Base-by-base conservation (phyloP, 1,284 basidiomycete species). In the Fomitiporia mediterranea region DNA sequence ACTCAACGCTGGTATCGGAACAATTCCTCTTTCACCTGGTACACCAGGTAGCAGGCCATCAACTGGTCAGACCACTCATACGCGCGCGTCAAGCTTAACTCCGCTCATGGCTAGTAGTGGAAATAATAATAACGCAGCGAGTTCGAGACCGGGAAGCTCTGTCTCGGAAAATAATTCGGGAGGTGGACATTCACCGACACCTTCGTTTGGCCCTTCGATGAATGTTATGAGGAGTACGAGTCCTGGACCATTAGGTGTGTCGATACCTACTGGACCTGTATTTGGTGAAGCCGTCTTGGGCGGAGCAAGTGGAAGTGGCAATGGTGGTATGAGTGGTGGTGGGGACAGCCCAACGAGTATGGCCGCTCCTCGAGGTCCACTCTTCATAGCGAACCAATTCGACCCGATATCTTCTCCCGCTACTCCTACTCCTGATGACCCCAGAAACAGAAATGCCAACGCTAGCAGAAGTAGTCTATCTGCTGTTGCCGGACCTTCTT, bases 321-420 rank as follows among this genome's bases (percentile, higher is more conserved):
- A n/a, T n/a, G n/a, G n/a, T n/a, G n/a, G n/a, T n/a, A n/a, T n/a
- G n/a, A n/a, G n/a, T n/a, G n/a, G n/a, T n/a, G 42, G 34, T 11
- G 13, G 40, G 19, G 49, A 52, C 9, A 57, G 56, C 37, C 56
- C 56, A 43, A 48, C 51, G 34, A 57, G 56, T 30, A 19, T 52
- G 6, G 27, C 44, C 3, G 25, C 46, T 4, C 35, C 56, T 5
- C 51, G 32, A n/a, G 40, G 55, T 2, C 23, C 39, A 15, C 32
- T 57, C 4, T 57, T 57, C 43, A 35, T 57, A 23, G 51, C 56
- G 37, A 57, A 57, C 25, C 56, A 53, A 23, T 25, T 30, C 5
- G 50, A 51, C 28, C 48, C 55, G 6, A 25, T 30, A 15, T 56
- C 55, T 19, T 40, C 47, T 2, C 55, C 55, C 7, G 42, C 6